phyloP scores from a whole-genome alignment of 495 filamentous ascomycete genomes.

The Neurospora sp. region DNA sequence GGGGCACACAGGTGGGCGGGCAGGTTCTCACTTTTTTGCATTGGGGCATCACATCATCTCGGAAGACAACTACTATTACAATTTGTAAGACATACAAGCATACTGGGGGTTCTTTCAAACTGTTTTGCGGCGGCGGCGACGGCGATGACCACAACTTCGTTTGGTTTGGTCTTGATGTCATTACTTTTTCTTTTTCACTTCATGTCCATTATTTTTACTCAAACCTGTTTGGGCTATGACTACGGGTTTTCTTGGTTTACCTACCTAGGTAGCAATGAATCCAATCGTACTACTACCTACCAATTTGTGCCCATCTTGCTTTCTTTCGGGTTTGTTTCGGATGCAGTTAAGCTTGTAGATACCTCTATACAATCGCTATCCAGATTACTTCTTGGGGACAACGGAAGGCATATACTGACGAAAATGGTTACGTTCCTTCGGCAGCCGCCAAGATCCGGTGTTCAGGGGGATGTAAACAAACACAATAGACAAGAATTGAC shows the following conservation, averaged over 20 bases:
- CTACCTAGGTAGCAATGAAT: not conserved
- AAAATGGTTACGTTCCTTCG: not conserved
- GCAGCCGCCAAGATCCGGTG: not conserved
- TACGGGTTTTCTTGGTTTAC: not conserved
- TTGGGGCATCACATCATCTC: not conserved
- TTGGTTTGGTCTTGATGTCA: not conserved
- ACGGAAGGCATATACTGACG: too few relatives aligned
- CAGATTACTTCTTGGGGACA: too few relatives aligned
- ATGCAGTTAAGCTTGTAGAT: not conserved
- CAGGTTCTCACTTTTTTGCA: not conserved
- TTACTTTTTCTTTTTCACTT: not conserved
- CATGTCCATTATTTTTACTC: not conserved
- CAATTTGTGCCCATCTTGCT: not conserved
- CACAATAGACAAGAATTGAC: not conserved
- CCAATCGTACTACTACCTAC: not conserved
- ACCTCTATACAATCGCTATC: too few relatives aligned
- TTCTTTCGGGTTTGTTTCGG: not conserved
- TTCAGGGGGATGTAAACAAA: not conserved
- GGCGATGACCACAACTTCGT: not conserved
- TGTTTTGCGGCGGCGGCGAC: not conserved
- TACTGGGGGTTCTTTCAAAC: not conserved
- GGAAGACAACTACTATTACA: not conserved
- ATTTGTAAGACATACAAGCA: not conserved
- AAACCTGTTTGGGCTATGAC: not conserved
- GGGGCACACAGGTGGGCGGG: not conserved